These are phyloP conservation scores for Alisma plantagoaquatica DNA, from an alignment of 106 monocot species.

Conservation along the genomic window DNA sequence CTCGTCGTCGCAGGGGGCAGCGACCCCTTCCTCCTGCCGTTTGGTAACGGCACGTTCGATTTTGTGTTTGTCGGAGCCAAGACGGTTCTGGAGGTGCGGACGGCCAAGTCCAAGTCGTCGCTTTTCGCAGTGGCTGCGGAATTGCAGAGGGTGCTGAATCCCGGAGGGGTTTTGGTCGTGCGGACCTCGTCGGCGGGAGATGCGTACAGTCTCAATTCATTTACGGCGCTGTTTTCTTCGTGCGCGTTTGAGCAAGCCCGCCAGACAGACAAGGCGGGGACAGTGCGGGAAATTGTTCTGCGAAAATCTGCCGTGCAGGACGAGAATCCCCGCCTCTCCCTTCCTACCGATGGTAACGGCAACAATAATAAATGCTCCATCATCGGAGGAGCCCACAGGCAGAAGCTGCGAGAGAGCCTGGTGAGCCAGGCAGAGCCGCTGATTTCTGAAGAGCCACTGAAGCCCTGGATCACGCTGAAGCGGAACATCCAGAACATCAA, in stretches of 20 bases:
- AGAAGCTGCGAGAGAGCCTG: conserved; percentile 43
- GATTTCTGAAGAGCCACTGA: conserved; percentile 64
- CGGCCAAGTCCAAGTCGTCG: conserved; percentile 28
- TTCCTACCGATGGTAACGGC: conserved; percentile 9
- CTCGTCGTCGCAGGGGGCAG: conserved; percentile 38
- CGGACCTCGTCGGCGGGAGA: conserved; percentile 43
- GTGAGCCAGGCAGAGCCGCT: conserved; percentile 46
- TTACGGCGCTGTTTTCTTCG: conserved; percentile 20
- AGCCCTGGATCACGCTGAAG: conserved; percentile 83
- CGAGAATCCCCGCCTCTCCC: not conserved
- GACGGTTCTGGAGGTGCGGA: too few species aligned
- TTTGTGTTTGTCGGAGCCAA: conserved; percentile 42
- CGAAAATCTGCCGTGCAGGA: conserved; percentile 23
- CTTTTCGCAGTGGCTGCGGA: conserved; percentile 29
- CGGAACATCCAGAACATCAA: conserved; percentile 63
- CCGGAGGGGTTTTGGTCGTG: conserved; percentile 35
- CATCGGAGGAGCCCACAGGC: too few species aligned
- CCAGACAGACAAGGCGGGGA: conserved; percentile 6
- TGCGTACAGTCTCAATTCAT: conserved; percentile 34
- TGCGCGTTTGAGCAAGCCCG: conserved; percentile 11
- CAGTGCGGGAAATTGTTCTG: conserved; percentile 26
- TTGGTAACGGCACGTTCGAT: conserved; percentile 37
- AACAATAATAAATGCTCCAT: conserved; percentile 31
- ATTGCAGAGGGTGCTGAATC: conserved; percentile 26
- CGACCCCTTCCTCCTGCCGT: conserved; percentile 30